Conservation (phyloP, 129 eudicot genomes). For the Centaurea solstitialis region DNA sequence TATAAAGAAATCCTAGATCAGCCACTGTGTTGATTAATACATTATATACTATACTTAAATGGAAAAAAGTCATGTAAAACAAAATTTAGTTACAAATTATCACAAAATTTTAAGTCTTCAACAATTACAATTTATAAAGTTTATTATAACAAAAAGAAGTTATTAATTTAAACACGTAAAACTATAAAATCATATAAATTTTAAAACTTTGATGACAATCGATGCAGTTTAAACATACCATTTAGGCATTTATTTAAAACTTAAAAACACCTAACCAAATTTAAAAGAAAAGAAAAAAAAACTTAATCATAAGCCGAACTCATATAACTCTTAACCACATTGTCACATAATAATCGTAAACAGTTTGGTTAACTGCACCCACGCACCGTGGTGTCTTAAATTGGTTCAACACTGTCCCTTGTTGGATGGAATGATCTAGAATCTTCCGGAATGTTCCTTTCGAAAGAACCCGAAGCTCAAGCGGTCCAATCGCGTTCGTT, state of each 20-base stretch:
- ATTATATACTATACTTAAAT: no score
- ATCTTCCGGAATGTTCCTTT: slow-evolving; percentile 78
- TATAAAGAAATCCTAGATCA: no score
- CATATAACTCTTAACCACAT: slow-evolving; percentile 58
- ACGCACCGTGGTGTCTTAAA: slow-evolving; percentile 92
- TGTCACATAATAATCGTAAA: slow-evolving; percentile 63
- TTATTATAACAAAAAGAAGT: background rate
- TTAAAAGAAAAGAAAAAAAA: background rate
- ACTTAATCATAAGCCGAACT: slow-evolving; percentile 54
- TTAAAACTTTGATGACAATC: no score
- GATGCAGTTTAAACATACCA: background rate
- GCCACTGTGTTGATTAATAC: no score
- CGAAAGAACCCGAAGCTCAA: slow-evolving; percentile 60
- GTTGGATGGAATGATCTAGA: slow-evolving; percentile 51
- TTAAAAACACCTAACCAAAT: background rate
- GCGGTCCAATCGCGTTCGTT: slow-evolving; percentile 56
- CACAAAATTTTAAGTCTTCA: no score
- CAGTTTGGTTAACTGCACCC: slow-evolving; percentile 35
- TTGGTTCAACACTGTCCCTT: slow-evolving; percentile 76
- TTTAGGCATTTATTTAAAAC: no score
- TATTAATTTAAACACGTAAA: no score
- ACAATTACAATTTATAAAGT: no score
- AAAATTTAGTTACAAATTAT: no score
- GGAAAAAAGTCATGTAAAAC: no score
- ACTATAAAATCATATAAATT: no score